Conservation (phyloP, 2,329 filamentous ascomycete species). For the Fusarium aywerte region DNA sequence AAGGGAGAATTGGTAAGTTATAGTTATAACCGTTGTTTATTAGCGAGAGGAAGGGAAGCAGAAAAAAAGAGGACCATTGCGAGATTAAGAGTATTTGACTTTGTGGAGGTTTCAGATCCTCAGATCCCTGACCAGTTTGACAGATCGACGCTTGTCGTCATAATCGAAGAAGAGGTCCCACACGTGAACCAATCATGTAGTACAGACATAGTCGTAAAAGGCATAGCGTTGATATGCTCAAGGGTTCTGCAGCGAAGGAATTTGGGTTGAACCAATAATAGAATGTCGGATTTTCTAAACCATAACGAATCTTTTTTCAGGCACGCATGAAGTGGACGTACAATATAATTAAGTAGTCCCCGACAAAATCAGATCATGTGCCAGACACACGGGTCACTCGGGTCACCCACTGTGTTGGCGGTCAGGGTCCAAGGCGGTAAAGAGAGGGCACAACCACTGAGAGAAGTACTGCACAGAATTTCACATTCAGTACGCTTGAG, state of each 20-base stretch:
- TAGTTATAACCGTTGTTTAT: background rate
- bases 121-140: background rate
- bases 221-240: background rate
- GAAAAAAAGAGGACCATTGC: background rate
- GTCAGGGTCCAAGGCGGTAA: no score
- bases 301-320: background rate
- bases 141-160: background rate
- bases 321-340: background rate
- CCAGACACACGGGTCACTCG: background rate
- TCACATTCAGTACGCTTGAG: no score
- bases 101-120: background rate
- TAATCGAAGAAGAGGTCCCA: background rate
- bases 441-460: no score
- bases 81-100: background rate
- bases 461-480: no score
- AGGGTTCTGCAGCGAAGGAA: background rate
- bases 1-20: background rate
- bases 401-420: no score
- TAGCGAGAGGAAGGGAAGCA: background rate
- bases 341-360: background rate
- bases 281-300: background rate
- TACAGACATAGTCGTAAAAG: fast-evolving
- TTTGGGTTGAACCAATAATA: background rate
- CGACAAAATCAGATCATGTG: background rate
- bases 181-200: background rate